Evolutionary conservation across 164 flowering plant species (phyloP).

Genomic region (Nymphaea thermarum): DNA sequence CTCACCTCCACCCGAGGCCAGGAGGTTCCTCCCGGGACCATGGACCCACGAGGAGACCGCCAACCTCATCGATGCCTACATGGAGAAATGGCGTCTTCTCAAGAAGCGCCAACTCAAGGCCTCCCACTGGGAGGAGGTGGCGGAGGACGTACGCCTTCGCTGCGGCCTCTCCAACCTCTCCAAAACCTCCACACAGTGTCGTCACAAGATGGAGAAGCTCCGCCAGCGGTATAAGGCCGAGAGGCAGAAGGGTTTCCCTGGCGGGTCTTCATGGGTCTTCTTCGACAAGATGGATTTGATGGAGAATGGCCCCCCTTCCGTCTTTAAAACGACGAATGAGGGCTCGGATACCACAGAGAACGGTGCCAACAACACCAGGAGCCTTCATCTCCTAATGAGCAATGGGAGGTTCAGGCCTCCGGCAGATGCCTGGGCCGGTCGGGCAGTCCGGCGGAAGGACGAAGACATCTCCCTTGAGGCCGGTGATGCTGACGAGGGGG

Average conservation of each 20-base stretch:
- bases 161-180: conserved; percentile 5
- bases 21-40: background rate
- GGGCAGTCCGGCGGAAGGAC: no score
- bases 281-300: background rate
- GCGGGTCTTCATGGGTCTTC: background rate
- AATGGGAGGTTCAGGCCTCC: background rate
- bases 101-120: conserved; percentile 1
- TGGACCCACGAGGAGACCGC: conserved; percentile 3
- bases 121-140: conserved; percentile 1
- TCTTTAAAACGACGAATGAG: background rate
- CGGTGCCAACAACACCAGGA: background rate
- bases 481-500: no score
- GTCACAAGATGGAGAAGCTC: conserved; percentile 77
- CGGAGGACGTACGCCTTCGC: background rate
- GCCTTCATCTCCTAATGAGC: background rate
- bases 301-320: background rate
- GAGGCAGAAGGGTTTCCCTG: conserved; percentile 17
- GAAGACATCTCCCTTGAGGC: no score
- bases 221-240: conserved; percentile 55
- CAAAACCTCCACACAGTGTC: conserved; percentile 63
- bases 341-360: background rate
- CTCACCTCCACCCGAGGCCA: background rate
- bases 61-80: conserved; percentile 1
- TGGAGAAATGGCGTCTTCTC: background rate
- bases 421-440: background rate